phyloP scores from a whole-genome alignment of 208 protist genomes.

The Herpetomonas samuelpessoai region DNA sequence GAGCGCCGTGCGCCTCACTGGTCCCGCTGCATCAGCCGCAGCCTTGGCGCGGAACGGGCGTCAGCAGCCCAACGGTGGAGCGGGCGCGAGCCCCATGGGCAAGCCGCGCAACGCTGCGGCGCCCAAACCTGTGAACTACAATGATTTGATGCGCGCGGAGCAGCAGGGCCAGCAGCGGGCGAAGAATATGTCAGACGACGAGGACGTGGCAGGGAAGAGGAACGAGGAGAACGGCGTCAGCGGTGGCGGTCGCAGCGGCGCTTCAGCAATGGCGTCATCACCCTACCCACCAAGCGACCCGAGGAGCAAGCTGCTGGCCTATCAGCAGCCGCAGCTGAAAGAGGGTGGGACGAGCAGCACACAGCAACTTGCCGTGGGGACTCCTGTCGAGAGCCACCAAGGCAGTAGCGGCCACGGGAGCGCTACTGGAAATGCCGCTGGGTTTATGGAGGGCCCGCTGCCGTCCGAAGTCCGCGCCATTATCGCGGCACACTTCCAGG shows the following conservation, averaged over 20 bases:
- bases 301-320: neutral
- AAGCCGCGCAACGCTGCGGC: neutral
- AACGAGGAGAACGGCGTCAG: neutral
- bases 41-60: too few species aligned
- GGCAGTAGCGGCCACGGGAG: neutral
- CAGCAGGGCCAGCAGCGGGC: constrained; percentile 5
- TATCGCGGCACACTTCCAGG: constrained; percentile 26
- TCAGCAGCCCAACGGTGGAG: too few species aligned
- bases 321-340: neutral
- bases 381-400: too few species aligned
- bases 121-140: constrained; percentile 37
- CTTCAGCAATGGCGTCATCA: neutral
- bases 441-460: constrained; percentile 58
- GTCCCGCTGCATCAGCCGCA: neutral
- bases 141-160: constrained; percentile 27
- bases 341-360: neutral
- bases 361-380: too few species aligned
- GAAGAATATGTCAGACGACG: neutral
- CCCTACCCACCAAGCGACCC: neutral
- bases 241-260: neutral
- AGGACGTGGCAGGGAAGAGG: neutral
- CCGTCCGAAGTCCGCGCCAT: constrained; percentile 72
- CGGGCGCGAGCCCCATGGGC: neutral
- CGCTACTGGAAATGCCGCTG: neutral
- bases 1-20: neutral